Conservation (phyloP, 208 protist species). For the Trypanosomatidae sp. region DNA sequence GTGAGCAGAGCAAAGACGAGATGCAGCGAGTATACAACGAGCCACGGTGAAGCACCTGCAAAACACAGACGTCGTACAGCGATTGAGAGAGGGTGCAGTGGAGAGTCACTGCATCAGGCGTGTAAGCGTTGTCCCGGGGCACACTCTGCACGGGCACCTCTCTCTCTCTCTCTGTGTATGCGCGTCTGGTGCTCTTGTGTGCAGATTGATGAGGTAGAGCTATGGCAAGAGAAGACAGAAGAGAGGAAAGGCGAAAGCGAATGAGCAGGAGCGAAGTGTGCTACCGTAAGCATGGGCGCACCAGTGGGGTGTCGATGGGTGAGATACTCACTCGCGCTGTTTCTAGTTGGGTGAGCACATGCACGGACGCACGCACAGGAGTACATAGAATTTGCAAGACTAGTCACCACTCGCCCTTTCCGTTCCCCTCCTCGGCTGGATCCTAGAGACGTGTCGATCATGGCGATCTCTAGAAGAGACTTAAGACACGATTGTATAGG, state of each 20-base stretch:
- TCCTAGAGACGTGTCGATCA: background rate
- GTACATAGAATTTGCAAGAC: background rate
- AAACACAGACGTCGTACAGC: background rate
- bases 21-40: background rate
- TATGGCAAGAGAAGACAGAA: background rate
- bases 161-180: background rate
- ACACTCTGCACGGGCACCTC: background rate
- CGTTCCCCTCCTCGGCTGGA: background rate
- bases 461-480: background rate
- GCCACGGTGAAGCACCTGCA: background rate
- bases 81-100: background rate
- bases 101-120: background rate
- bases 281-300: background rate
- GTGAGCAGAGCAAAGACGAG: background rate
- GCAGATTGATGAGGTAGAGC: background rate
- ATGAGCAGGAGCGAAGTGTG: background rate
- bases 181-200: background rate
- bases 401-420: background rate
- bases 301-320: background rate
- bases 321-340: background rate
- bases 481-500: background rate
- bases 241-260: background rate
- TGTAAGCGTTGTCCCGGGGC: background rate
- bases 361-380: background rate
- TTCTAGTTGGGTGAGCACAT: background rate